Evolutionary conservation across 2,329 filamentous ascomycete species (phyloP), one percentile per base, ranked within the genome.

Genomic region (Monilinia fructicola): DNA sequence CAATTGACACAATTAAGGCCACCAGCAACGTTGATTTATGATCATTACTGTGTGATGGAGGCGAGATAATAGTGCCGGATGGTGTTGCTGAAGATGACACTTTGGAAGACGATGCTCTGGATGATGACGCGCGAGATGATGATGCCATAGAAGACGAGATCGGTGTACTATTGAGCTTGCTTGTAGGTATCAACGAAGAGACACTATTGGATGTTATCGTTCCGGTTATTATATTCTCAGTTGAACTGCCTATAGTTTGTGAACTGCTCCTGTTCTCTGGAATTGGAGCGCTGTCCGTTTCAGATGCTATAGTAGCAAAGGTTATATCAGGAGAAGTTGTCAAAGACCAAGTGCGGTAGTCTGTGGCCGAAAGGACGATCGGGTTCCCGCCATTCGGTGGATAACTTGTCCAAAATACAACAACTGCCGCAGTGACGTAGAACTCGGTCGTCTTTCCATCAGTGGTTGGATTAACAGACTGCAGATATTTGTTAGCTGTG

Each of bases 351-450:
- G 44, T 48, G 31, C 3, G 6, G n/a, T 48, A 50, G 11, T 38
- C 7, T 10, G 56, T 60, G 2, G 14, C 14, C 35, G 44, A 48
- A 23, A 6, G 26, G 23, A 12, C 42, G 18, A 50, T 6, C 11
- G 56, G 56, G 7, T 44, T 38, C 26, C n/a, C 56, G 12, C 18
- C 56, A 35, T 58, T 7, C 44, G 28, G 18, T 11, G 12, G 56
- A 31, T 60, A 60, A 35, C 14, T n/a, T 23, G 56, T 60, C 18
- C 35, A 60, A 26, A 60, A 38, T 23, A 60, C 14, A 9, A 60
- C 31, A 44, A 50, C 14, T 50, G 2, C 44, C 14, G 42, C 44
- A 23, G 56, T 48, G 4, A 60, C 16, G 44, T 44, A 48, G 9
- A 23, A 54, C n/a, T 35, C 18, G 35, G 26, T 31, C 1, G 31